Evolutionary conservation across 2,329 filamentous ascomycete genomes (phyloP), one percentile per base, ranked within the genome.

Genomic region (Fusarium vanettenii): DNA sequence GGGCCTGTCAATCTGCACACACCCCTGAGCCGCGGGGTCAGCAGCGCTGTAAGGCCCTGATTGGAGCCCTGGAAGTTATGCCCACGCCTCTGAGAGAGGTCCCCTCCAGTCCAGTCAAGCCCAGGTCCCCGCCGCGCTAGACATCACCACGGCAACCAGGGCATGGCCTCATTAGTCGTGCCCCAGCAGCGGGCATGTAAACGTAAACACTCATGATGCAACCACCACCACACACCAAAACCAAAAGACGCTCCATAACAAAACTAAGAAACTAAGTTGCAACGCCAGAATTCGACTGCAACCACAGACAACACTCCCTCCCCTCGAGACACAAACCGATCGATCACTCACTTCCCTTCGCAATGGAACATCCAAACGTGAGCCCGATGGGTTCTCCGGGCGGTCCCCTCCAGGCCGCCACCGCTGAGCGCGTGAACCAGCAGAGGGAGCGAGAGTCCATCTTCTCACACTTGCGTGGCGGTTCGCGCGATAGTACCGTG

Each of bases 361-460:
- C 64, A 67, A 79, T 79, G 77, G 74, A 76, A 60, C 64, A 74
- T 48, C 60, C 71, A 73, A 67, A 81, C 72, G 83, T 84, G 78
- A 89, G 87, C 80, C 87, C 86, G 76, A 84, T 87, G 70, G 87
- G 87, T 77, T 89, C 89, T 71, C 86, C 89, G 29, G 87, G 86
- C 70, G 86, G 87, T 73, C 89, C 92, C 62, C 85, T 93, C 59
- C 89, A 90, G 73, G 85, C 88, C 39, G 85, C 89, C 61, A 92
- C 92, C 22, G 90, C 91, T 11, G 91, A 93, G 77, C 91, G 91
- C 78, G 86, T 89, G 68, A 92, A 93, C 79, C 85, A 87, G 73
- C 80, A 82, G 64, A 80, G 83, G 43, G 82, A 82, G 55, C 80
- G 83, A 41, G 82, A 84, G 18, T 79, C 82, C 64, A 75, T 84